These are phyloP conservation scores for Scheffersomyces ergatensis DNA, from an alignment of 805 yeast species.

Conservation along the genomic window DNA sequence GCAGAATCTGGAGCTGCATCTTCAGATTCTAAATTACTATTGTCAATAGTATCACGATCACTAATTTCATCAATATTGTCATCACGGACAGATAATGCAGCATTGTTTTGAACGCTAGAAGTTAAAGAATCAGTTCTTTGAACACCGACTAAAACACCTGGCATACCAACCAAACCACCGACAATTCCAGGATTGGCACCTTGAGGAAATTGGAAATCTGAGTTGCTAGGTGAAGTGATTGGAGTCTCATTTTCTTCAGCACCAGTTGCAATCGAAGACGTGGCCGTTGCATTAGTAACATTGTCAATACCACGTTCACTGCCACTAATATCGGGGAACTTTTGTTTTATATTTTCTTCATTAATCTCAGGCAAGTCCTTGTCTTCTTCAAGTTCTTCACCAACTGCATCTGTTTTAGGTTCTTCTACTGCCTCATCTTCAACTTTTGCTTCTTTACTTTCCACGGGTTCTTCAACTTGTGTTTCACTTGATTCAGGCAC, in stretches of 20 bases:
- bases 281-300: slow-evolving; percentile 27
- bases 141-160: slow-evolving; percentile 42
- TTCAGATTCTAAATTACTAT: slow-evolving; percentile 15
- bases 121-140: slow-evolving; percentile 79
- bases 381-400: slow-evolving; percentile 5
- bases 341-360: slow-evolving; percentile 13
- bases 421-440: slow-evolving; percentile 3
- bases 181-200: slow-evolving; percentile 26
- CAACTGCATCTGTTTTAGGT: slow-evolving; percentile 5
- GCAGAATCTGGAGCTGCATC: slow-evolving; percentile 21
- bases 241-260: slow-evolving; percentile 41
- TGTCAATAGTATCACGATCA: slow-evolving; percentile 40
- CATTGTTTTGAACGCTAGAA: slow-evolving; percentile 88
- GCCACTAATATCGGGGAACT: slow-evolving; percentile 34
- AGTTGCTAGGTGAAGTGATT: slow-evolving; percentile 45
- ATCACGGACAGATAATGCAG: slow-evolving; percentile 87
- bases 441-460: neutral
- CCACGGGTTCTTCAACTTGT: neutral
- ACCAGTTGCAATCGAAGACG: slow-evolving; percentile 29
- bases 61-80: slow-evolving; percentile 48
- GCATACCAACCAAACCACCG: slow-evolving; percentile 43
- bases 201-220: slow-evolving; percentile 46
- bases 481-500: slow-evolving; percentile 3
- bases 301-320: slow-evolving; percentile 16
- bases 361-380: neutral